phyloP scores from a whole-genome alignment of 208 protist species.

The Trypanosoma platydactyli region DNA sequence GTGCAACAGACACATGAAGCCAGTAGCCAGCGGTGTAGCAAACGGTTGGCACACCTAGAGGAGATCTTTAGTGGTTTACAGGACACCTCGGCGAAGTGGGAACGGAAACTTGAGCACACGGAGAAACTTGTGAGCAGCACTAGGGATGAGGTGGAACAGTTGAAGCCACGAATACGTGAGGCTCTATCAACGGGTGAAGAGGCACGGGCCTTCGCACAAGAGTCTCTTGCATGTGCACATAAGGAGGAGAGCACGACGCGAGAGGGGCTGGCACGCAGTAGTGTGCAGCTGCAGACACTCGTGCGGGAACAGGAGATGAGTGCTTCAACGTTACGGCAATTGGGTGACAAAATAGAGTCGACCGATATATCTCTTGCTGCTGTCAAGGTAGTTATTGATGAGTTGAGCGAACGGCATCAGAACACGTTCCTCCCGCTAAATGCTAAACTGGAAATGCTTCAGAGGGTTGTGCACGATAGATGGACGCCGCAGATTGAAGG shows the following conservation, averaged over 20 bases:
- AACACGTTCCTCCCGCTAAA: slow-evolving; percentile 15
- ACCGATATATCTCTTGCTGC: slow-evolving; percentile 32
- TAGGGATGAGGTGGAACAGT: slow-evolving; percentile 27
- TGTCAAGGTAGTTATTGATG: slow-evolving; percentile 16
- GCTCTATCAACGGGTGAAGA: slow-evolving; percentile 16
- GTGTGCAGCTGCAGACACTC: slow-evolving; percentile 23
- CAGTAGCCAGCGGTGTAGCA: slow-evolving; percentile 19
- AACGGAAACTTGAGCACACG: slow-evolving; percentile 31
- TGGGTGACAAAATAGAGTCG: slow-evolving; percentile 3
- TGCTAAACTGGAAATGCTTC: slow-evolving; percentile 28
- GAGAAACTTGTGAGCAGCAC: slow-evolving; percentile 19
- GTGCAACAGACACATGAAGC: not conserved
- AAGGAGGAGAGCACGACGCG: slow-evolving; percentile 16
- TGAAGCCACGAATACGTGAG: slow-evolving; percentile 14
- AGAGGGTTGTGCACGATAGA: slow-evolving; percentile 18
- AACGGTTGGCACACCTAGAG: slow-evolving; percentile 7
- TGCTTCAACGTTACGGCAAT: slow-evolving; percentile 7
- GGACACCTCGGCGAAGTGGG: slow-evolving; percentile 8
- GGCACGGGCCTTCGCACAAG: slow-evolving; percentile 11
- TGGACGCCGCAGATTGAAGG: slow-evolving; percentile 18
- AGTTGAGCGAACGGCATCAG: slow-evolving; percentile 24
- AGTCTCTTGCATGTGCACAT: slow-evolving; percentile 8
- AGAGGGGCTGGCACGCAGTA: slow-evolving; percentile 12
- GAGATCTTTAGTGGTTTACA: slow-evolving; percentile 6
- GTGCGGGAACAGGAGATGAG: slow-evolving; percentile 7